Percentiles rank a stretch among this genome's conserved stretches.
These are phyloP conservation scores for Crithidia expoeki DNA, from an alignment of 208 protist species.

Conservation along the genomic window DNA sequence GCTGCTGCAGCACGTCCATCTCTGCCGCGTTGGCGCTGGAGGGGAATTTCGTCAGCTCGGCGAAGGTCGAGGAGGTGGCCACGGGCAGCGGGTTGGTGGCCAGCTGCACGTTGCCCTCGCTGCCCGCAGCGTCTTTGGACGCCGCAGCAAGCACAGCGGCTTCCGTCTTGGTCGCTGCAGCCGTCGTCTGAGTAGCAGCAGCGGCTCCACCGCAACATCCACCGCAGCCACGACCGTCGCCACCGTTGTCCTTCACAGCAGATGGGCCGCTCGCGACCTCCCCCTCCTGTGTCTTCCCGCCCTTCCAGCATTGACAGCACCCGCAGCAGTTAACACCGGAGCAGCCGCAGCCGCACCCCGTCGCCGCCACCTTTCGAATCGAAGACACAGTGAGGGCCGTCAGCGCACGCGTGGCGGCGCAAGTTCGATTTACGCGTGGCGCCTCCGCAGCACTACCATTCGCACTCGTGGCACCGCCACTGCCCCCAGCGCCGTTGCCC, in stretches of 20 bases:
- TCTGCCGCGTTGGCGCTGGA: background rate
- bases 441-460: background rate
- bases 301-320: slow-evolving; percentile 30
- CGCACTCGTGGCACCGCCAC: background rate
- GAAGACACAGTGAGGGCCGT: slow-evolving; percentile 22
- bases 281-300: background rate
- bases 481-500: background rate
- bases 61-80: background rate
- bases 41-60: background rate
- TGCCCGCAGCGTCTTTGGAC: background rate
- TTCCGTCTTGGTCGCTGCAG: background rate
- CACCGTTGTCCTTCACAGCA: background rate
- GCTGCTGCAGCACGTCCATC: slow-evolving; percentile 27
- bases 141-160: background rate
- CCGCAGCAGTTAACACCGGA: slow-evolving; percentile 22
- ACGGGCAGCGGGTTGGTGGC: background rate
- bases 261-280: background rate
- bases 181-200: background rate
- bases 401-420: slow-evolving; percentile 8
- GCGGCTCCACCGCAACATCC: background rate
- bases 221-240: background rate
- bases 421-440: background rate
- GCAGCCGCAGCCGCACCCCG: slow-evolving; percentile 28
- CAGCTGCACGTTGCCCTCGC: background rate
- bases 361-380: slow-evolving; percentile 26